Conservation (phyloP, 148 eudicot genomes). For the Vaccinium vitisidaea region DNA sequence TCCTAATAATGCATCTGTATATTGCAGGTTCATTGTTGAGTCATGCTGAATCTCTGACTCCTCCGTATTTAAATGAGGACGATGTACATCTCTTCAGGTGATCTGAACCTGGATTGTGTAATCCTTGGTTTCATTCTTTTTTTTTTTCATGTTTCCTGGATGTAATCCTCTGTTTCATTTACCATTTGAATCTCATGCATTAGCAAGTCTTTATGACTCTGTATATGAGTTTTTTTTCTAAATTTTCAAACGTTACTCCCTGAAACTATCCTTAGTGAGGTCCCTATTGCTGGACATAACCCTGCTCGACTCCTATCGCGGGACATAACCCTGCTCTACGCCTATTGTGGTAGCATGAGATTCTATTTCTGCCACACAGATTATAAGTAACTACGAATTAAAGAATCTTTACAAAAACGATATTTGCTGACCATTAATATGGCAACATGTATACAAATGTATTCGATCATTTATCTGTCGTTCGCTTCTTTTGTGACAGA, state of each 20-base stretch:
- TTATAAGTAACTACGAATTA: neutral
- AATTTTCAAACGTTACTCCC: neutral
- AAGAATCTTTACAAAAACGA: neutral
- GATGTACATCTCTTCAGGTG: constrained; percentile 96
- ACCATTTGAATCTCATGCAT: neutral
- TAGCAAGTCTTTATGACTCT: neutral
- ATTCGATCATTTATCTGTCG: neutral
- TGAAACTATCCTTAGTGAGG: neutral
- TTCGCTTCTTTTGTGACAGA: neutral
- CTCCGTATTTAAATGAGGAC: constrained; percentile 74
- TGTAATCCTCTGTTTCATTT: too few species aligned
- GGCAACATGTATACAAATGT: neutral
- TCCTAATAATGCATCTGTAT: constrained; percentile 21
- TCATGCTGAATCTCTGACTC: constrained; percentile 88
- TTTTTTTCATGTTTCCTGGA: neutral
- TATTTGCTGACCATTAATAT: neutral
- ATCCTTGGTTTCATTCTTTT: neutral
- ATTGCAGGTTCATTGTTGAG: constrained; percentile 78
- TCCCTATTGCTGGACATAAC: neutral
- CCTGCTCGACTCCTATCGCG: neutral
- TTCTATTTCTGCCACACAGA: neutral
- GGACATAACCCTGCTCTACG: neutral
- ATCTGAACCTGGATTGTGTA: constrained; percentile 8
- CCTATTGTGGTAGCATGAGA: neutral
- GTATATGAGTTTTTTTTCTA: neutral